Conservation (phyloP, 1,139 yeast genomes). For the Diutina pseudorugosa region DNA sequence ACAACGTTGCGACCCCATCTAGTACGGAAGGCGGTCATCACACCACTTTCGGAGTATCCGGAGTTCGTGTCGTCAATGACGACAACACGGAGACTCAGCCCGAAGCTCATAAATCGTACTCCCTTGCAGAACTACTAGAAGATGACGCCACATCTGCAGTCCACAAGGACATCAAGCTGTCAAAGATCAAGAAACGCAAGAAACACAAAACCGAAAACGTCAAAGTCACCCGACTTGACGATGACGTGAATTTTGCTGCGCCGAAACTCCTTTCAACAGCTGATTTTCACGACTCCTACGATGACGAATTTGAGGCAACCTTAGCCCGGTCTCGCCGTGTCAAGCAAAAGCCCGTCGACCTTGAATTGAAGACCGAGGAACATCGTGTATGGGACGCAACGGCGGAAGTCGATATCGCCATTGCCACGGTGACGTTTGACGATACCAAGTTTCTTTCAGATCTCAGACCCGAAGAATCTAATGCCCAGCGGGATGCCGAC, state of each 20-base stretch:
- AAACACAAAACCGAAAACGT: background rate
- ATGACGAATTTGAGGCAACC: background rate
- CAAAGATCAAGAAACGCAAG: background rate
- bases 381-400: slow-evolving; percentile 2
- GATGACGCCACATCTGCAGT: background rate
- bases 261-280: background rate
- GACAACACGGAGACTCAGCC: background rate
- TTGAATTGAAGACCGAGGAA: background rate
- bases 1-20: background rate
- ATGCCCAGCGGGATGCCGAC: no score
- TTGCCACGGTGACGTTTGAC: slow-evolving; percentile 31
- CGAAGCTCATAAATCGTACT: background rate
- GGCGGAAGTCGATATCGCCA: background rate
- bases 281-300: background rate
- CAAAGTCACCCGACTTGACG: background rate
- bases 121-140: background rate
- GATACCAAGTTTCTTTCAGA: slow-evolving; percentile 42
- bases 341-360: background rate
- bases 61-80: background rate
- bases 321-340: background rate
- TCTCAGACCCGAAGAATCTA: background rate
- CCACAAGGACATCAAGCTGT: background rate
- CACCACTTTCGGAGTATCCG: background rate
- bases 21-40: background rate
- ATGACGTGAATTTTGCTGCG: background rate